Evolutionary conservation across 495 filamentous ascomycete species (phyloP).

Genomic region (Xylaria grammica): DNA sequence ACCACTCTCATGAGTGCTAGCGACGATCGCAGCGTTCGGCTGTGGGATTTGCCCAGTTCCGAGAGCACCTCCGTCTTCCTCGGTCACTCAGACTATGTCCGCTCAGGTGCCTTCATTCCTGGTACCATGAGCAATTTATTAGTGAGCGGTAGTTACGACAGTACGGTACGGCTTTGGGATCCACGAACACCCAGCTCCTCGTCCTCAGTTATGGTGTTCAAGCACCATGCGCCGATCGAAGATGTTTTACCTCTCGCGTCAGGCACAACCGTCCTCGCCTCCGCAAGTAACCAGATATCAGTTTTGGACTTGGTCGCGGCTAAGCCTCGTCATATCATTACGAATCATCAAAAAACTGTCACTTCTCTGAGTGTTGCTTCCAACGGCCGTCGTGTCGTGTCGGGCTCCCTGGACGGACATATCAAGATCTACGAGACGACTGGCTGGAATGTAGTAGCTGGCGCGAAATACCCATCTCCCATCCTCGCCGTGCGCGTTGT

Average conservation of each 20-base stretch:
- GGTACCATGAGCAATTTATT: conserved; percentile 74
- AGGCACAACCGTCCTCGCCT: conserved; percentile 83
- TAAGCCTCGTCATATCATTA: conserved; percentile 80
- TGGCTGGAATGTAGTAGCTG: conserved; percentile 89
- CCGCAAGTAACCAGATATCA: conserved; percentile 84
- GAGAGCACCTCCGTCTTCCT: conserved; percentile 74
- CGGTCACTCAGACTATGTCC: conserved; percentile 94
- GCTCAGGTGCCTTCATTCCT: conserved; percentile 84
- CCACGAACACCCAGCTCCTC: conserved; percentile 68
- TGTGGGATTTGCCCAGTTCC: conserved; percentile 92
- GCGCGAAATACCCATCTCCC: conserved; percentile 88
- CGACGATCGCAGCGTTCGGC: conserved; percentile 88
- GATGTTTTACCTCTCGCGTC: conserved; percentile 81
- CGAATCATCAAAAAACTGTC: conserved; percentile 97
- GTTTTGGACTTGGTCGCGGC: conserved; percentile 95
- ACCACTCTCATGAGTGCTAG: conserved; percentile 82
- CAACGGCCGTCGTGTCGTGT: conserved; percentile 77
- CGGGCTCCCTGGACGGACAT: conserved; percentile 89
- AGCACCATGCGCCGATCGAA: conserved; percentile 87
- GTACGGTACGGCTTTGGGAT: conserved; percentile 94
- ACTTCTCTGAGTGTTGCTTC: conserved; percentile 80
- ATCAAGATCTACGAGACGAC: conserved; percentile 94
- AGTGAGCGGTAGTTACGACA: conserved; percentile 90
- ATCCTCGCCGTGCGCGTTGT: conserved; percentile 83
- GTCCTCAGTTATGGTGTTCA: conserved; percentile 82